phyloP scores from a whole-genome alignment of 129 eudicot genomes.

The Saussurea involucrata region DNA sequence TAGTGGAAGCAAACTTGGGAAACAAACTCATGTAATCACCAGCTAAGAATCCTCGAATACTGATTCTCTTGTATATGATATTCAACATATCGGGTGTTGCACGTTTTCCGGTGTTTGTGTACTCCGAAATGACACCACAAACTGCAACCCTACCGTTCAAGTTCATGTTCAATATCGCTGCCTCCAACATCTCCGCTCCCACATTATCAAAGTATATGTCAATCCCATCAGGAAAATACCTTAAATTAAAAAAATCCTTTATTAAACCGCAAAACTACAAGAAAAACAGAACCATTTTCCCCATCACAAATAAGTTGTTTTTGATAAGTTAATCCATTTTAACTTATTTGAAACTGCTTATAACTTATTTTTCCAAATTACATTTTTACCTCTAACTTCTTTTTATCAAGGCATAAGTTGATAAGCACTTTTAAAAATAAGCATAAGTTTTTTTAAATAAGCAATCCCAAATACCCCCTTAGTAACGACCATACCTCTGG shows the following conservation, averaged over 20 bases:
- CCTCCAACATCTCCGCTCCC: constrained; percentile 81
- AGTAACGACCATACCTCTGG: constrained; percentile 41
- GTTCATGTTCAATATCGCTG: constrained; percentile 76
- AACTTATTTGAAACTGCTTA: too few species aligned
- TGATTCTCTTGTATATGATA: constrained; percentile 66
- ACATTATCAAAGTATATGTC: constrained; percentile 91
- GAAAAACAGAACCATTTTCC: too few species aligned
- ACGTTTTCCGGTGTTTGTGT: constrained; percentile 32
- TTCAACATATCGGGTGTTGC: constrained; percentile 64
- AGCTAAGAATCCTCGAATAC: constrained; percentile 59
- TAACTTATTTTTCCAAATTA: too few species aligned
- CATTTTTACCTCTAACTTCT: too few species aligned
- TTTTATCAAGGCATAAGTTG: too few species aligned
- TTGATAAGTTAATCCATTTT: too few species aligned
- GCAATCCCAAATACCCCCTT: too few species aligned
- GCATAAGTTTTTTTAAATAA: too few species aligned
- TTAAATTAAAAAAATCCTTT: not conserved
- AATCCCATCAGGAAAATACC: constrained; percentile 80
- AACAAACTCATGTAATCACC: constrained; percentile 41
- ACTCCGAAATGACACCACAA: constrained; percentile 79
- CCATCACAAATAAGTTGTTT: too few species aligned
- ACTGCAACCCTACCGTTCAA: constrained; percentile 55
- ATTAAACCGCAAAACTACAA: not conserved
- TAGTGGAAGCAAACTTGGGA: constrained; percentile 48
- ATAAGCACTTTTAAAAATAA: too few species aligned